Conservation (phyloP, 371 early-diverging fungal species). For the Mortierella sp. region DNA sequence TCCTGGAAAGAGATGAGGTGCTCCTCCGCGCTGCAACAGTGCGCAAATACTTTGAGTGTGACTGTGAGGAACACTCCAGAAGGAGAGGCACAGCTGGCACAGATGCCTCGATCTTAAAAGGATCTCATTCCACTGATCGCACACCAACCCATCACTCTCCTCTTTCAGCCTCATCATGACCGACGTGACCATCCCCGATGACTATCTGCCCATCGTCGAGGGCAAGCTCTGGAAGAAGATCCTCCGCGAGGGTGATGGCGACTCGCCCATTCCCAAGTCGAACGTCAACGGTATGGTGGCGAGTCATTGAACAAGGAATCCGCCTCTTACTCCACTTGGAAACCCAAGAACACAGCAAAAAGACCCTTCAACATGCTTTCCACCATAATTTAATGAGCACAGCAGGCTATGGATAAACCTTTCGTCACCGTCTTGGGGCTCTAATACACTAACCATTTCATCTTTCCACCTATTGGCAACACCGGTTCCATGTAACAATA, state of each 20-base stretch:
- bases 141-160: not conserved
- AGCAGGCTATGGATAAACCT: not conserved
- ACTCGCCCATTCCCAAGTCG: conserved; percentile 31
- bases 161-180: conserved; percentile 22
- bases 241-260: conserved; percentile 47
- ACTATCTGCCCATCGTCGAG: conserved; percentile 48
- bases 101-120: not conserved
- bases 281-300: conserved; percentile 39
- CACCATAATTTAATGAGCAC: too few relatives aligned
- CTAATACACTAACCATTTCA: too few relatives aligned
- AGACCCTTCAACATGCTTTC: too few relatives aligned
- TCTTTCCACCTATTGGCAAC: too few relatives aligned
- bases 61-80: conserved; percentile 5
- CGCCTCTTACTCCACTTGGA: too few relatives aligned
- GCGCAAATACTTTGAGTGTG: too few relatives aligned
- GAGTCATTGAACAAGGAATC: not conserved
- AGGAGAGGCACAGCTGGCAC: not conserved
- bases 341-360: too few relatives aligned
- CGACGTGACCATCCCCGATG: conserved; percentile 50
- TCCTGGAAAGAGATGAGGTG: too few relatives aligned
- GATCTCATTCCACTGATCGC: not conserved
- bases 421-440: too few relatives aligned
- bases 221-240: conserved; percentile 54
- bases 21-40: not conserved
- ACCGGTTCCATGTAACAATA: not conserved